Evolutionary conservation across 352 stramenopile genomes (phyloP), one percentile per base, ranked within the genome.

Genomic region (Globisporangium paddicum): DNA sequence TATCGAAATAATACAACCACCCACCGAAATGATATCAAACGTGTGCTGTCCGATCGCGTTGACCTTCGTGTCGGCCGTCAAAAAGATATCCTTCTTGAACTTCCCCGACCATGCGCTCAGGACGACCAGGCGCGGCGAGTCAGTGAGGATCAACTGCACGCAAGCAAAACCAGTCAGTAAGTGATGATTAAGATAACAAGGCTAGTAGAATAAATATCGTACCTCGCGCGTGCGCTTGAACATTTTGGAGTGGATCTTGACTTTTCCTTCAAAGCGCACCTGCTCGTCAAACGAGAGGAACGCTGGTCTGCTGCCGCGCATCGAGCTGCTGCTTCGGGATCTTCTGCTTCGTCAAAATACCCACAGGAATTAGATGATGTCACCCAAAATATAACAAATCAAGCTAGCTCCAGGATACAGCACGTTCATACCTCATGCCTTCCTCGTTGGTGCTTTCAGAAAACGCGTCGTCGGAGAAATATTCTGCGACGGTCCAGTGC

Each of bases 161-260:
- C 28, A 32, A 32, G 38, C 18, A 13, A 37, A 16, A 55, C 11
- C 19, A 16, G 26, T 41, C n/a, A 66, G 23, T 21, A 14, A 1
- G 23, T 25, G 19, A 16, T 23, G 46, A 0, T 11, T 49, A 51
- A 23, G 5, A 34, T 28, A 38, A 32, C 28, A 7, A 37, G 18
- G 23, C 9, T 21, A 19, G 16, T 2, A 44, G 11, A 9, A 44
- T 21, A 4, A 25, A 21, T 1, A 11, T 16, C 48, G 18, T 72
- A 89, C 82, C 67, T 90, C 70, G 34, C 83, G 73, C 18, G 79
- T 86, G 41, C 83, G 83, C 52, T 77, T 88, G 58, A 93, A 86
- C 82, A 90, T 87, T 62, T 81, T 86, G 46, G 75, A 79, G 55
- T 84, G 83, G 34, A 93, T 65, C 55, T 93, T 93, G 25, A 93